Evolutionary conservation across 148 eudicot genomes (phyloP), one percentile per base, ranked within the genome.

Genomic region (Camellia sinensis): DNA sequence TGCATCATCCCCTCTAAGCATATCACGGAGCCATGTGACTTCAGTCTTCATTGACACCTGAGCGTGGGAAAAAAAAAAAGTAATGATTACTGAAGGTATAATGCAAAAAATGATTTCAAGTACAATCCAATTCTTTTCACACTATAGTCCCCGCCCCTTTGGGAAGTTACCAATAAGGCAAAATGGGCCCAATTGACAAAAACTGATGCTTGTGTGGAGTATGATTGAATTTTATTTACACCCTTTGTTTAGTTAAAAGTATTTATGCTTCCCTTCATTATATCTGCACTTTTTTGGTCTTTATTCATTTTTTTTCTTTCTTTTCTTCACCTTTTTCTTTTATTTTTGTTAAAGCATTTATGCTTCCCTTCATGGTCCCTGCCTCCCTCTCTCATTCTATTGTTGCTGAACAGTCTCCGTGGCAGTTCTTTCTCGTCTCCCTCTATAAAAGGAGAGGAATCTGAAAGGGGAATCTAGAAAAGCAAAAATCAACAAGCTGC

Each of bases 21-120:
- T 87, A 82, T 96, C 99, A 48, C 98, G 94, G 19, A 89, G 7
- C 99, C 99, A 96, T 62, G 98, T 90, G n/a, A 96, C 90, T 86
- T 96, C 98, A 43, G 98, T 91, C 89, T 96, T 96, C 99, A 96
- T 94, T 13, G 99, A 96, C 59, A 96, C 99, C 99, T 96, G 74
- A 45, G 76, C 29, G 48, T 41, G 7, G 41, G 21, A 44, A 65
- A 74, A 21, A 10, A 22, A 62, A 1, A 66, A 59, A 15, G 65
- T 15, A 2, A 14, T 45, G 40, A 40, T 22, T 29, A 29, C 37
- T 29, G 1, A 10, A 22, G 64, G 18, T 12, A 22, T 45, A 71
- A 2, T 37, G 37, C 9, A 52, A 73, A 13, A 15, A 43, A 59
- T 80, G 50, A 64, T 62, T 64, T 18, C 37, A 29, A 29, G 37